phyloP scores from a whole-genome alignment of 441 rosid genomes.

The Erodium texanum region DNA sequence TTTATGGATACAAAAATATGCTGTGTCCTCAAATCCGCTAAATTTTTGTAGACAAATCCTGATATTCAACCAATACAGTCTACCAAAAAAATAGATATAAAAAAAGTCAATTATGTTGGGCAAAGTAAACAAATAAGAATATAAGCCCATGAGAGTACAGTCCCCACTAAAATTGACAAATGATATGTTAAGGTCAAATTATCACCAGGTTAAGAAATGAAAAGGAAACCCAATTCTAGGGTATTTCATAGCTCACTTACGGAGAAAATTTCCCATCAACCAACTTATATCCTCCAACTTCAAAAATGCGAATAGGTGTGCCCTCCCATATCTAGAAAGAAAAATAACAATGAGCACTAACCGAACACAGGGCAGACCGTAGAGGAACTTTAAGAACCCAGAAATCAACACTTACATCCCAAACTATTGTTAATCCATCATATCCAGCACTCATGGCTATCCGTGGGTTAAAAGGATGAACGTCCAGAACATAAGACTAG shows the following conservation, averaged over 20 bases:
- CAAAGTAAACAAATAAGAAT: background rate
- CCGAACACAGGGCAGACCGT: slow-evolving; percentile 10
- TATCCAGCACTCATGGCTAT: slow-evolving; percentile 99
- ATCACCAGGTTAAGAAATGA: slow-evolving; percentile 11
- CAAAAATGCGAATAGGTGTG: slow-evolving; percentile 71
- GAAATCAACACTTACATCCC: slow-evolving; percentile 74
- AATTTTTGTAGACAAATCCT: background rate
- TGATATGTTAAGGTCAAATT: background rate
- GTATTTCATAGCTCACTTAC: slow-evolving; percentile 48
- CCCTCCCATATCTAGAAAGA: slow-evolving; percentile 95
- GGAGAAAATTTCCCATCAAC: slow-evolving; percentile 99
- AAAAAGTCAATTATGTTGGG: background rate
- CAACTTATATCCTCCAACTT: slow-evolving; percentile 80
- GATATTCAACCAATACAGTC: background rate
- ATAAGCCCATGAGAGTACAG: slow-evolving; percentile 4
- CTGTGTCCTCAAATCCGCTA: slow-evolving; percentile 1
- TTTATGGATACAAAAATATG: background rate
- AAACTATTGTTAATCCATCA: slow-evolving; percentile 92
- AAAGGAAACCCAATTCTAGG: slow-evolving; percentile 3
- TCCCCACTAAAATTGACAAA: slow-evolving; percentile 5
- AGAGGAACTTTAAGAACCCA: slow-evolving; percentile 23
- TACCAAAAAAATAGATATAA: background rate
- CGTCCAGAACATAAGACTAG: slow-evolving; percentile 97
- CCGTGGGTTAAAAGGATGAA: slow-evolving; percentile 98
- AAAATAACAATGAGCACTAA: slow-evolving; percentile 15